phyloP scores from a whole-genome alignment of 2,329 filamentous ascomycete genomes.

The Bimuria novae-zelandiae region DNA sequence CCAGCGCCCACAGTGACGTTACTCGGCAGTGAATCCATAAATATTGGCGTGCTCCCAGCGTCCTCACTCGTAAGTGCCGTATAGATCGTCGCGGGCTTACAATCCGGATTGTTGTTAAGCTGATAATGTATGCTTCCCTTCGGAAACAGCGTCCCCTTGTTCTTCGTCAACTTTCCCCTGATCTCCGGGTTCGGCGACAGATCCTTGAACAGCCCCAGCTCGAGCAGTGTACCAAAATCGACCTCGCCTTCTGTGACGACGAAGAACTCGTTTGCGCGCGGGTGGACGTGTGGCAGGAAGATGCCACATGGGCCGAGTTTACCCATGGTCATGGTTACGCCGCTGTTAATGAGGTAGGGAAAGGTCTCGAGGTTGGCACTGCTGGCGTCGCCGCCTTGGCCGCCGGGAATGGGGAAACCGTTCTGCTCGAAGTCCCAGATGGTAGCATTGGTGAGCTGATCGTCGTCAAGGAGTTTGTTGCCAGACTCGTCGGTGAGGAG shows the following conservation, averaged over 20 bases:
- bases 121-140: constrained; percentile 49
- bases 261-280: constrained; percentile 48
- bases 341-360: constrained; percentile 60
- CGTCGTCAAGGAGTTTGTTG: not conserved
- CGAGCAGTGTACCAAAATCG: constrained; percentile 44
- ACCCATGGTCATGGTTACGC: constrained; percentile 57
- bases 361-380: constrained; percentile 60
- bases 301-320: constrained; percentile 59
- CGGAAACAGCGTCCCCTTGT: constrained; percentile 48
- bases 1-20: constrained; percentile 4
- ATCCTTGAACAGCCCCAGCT: constrained; percentile 33
- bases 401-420: not conserved
- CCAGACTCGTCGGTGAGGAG: constrained; percentile 3
- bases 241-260: constrained; percentile 45
- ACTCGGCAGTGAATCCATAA: not conserved
- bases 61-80: constrained; percentile 19
- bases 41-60: constrained; percentile 3
- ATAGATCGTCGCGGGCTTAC: constrained; percentile 46
- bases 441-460: constrained; percentile 1
- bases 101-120: constrained; percentile 44
- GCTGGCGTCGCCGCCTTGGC: constrained; percentile 1
- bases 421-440: constrained; percentile 8
- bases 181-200: constrained; percentile 34
- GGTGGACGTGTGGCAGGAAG: constrained; percentile 49
- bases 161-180: constrained; percentile 40